Percentiles rank a stretch among this genome's conserved stretches.
phyloP scores from a whole-genome alignment of 78 protist species.

The Emiliania huxleyi region DNA sequence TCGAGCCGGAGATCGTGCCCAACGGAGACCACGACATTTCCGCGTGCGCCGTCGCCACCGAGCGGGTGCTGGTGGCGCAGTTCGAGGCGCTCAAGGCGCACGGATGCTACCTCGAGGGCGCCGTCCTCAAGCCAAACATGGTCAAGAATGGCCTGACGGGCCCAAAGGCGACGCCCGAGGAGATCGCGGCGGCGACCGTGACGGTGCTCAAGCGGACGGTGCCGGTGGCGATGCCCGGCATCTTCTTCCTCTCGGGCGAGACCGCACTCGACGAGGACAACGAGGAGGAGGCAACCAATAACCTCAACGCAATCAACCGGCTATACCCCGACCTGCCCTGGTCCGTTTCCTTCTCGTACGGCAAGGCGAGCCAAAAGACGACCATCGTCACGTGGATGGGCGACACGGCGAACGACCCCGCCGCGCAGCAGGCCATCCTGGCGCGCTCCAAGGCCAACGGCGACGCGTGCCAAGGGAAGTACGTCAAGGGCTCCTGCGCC shows the following conservation, averaged over 20 bases:
- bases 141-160: slow-evolving; percentile 41
- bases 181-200: slow-evolving; percentile 77
- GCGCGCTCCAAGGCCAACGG: slow-evolving; percentile 70
- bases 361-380: slow-evolving; percentile 85
- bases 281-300: slow-evolving; percentile 83
- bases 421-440: slow-evolving; percentile 61
- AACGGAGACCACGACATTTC: slow-evolving; percentile 65
- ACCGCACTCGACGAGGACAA: slow-evolving; percentile 62
- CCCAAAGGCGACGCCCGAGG: slow-evolving; percentile 53
- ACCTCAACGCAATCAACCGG: slow-evolving; percentile 88
- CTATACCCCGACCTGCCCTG: slow-evolving; percentile 73
- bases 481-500: neutral
- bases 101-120: slow-evolving; percentile 66
- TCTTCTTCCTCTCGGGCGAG: slow-evolving; percentile 87
- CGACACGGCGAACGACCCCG: slow-evolving; percentile 51
- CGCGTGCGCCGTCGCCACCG: slow-evolving; percentile 18
- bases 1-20: slow-evolving; percentile 91
- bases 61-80: slow-evolving; percentile 34
- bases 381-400: slow-evolving; percentile 74
- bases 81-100: slow-evolving; percentile 49
- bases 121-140: slow-evolving; percentile 92
- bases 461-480: slow-evolving; percentile 21
- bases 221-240: slow-evolving; percentile 89
- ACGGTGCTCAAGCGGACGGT: slow-evolving; percentile 83
- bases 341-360: slow-evolving; percentile 86